Conservation (phyloP, 179 eudicot species). For the Silene vulgaris region DNA sequence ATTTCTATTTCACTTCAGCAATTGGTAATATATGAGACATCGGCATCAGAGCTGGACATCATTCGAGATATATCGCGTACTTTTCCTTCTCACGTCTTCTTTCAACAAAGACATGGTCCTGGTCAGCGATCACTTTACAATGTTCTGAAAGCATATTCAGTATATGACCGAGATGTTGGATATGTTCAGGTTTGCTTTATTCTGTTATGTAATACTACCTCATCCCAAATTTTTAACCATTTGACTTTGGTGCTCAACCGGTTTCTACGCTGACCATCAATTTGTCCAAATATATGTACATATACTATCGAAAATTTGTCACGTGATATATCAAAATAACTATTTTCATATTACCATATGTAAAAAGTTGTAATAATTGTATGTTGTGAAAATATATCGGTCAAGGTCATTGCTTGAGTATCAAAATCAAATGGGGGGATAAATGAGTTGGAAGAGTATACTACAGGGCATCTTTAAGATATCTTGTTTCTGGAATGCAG, state of each 20-base stretch:
- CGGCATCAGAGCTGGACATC: slow-evolving; percentile 87
- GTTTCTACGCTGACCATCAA: too few relatives aligned
- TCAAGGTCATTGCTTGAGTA: neutral
- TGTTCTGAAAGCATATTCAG: slow-evolving; percentile 96
- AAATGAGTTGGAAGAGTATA: neutral
- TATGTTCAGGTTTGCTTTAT: slow-evolving; percentile 79
- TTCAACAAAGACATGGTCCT: slow-evolving; percentile 98
- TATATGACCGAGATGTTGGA: slow-evolving; percentile 96
- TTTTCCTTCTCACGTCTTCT: slow-evolving; percentile 95
- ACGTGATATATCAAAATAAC: neutral
- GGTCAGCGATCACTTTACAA: slow-evolving; percentile 99
- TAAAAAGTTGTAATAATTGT: too few relatives aligned
- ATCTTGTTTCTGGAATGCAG: slow-evolving; percentile 38
- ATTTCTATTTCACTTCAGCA: slow-evolving; percentile 41
- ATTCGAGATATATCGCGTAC: slow-evolving; percentile 98
- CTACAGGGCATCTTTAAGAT: neutral
- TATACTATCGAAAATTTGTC: neutral
- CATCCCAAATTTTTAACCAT: neutral
- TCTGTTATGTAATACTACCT: neutral
- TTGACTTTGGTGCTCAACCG: neutral
- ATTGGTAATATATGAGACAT: slow-evolving; percentile 85
- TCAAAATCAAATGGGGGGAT: neutral
- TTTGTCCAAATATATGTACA: too few relatives aligned
- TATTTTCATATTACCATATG: neutral
- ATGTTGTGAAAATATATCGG: neutral